Conservation (phyloP, 192 early-diverging fungal genomes). For the Gaertneriomyces sp. region DNA sequence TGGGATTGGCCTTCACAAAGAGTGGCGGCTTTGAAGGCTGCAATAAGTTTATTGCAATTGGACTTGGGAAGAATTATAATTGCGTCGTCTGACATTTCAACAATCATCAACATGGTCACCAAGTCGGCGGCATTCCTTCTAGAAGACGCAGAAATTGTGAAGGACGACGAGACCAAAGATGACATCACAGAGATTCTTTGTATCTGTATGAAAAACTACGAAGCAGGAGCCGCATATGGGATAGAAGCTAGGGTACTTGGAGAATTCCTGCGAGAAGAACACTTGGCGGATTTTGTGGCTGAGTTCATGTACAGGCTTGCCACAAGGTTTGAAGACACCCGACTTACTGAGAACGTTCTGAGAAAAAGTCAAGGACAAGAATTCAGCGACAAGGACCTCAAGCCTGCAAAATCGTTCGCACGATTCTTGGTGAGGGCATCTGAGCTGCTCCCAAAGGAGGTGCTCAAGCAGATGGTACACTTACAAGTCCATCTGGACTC, state of each 20-base stretch:
- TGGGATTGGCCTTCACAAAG: conserved; percentile 64
- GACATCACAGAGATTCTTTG: conserved; percentile 67
- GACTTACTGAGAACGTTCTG: conserved; percentile 28
- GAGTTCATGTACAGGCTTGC: conserved; percentile 36
- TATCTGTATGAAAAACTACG: conserved; percentile 73
- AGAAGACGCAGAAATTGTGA: conserved; percentile 71
- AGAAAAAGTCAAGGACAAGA: conserved; percentile 21
- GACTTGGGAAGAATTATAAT: conserved; percentile 71
- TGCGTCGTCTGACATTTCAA: conserved; percentile 64
- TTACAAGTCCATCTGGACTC: conserved; percentile 85
- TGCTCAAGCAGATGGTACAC: conserved; percentile 85
- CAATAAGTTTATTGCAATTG: conserved; percentile 50
- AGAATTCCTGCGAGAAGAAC: conserved; percentile 47
- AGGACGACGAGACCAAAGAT: conserved; percentile 55
- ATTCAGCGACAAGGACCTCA: conserved; percentile 58
- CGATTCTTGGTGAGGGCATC: conserved; percentile 80
- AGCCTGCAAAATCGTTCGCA: conserved; percentile 77
- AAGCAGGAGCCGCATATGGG: conserved; percentile 48
- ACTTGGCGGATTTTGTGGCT: conserved; percentile 45
- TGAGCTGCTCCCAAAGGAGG: conserved; percentile 73
- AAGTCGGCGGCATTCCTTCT: conserved; percentile 55
- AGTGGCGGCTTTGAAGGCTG: conserved; percentile 52
- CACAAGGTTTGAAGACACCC: conserved; percentile 17
- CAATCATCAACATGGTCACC: conserved; percentile 55
- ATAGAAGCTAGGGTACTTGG: conserved; percentile 31